Conservation (phyloP, 2,329 filamentous ascomycete species). For the Diaporthe capsici region DNA sequence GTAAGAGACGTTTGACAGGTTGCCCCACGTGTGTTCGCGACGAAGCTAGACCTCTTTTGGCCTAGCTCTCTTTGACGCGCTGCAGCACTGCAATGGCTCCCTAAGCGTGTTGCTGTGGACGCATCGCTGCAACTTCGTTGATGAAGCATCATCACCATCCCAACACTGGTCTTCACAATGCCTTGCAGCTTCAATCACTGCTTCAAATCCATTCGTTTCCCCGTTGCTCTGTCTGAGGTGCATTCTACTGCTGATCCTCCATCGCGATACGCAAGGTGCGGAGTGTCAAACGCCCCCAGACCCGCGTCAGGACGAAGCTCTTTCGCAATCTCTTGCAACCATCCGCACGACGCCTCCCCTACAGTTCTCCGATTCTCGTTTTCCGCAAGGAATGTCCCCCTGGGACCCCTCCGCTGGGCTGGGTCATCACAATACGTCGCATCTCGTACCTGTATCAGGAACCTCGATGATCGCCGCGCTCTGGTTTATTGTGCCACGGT, state of each 20-base stretch:
- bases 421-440: slow-evolving; percentile 65
- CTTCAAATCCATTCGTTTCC: slow-evolving; percentile 42
- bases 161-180: slow-evolving; percentile 45
- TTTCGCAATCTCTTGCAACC: slow-evolving; percentile 58
- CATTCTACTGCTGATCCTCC: slow-evolving; percentile 44
- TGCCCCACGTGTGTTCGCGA: background rate
- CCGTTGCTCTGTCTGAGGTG: slow-evolving; percentile 49
- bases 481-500: slow-evolving; percentile 57
- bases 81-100: background rate
- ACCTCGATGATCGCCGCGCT: slow-evolving; percentile 63
- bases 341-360: slow-evolving; percentile 80
- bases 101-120: background rate
- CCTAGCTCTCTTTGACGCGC: slow-evolving; percentile 37
- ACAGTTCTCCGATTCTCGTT: slow-evolving; percentile 84
- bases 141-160: slow-evolving; percentile 19
- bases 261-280: slow-evolving; percentile 53
- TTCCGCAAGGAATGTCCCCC: slow-evolving; percentile 77
- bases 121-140: slow-evolving; percentile 5
- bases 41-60: background rate
- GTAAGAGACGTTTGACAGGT: background rate
- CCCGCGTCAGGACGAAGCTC: slow-evolving; percentile 54
- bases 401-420: slow-evolving; percentile 58
- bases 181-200: slow-evolving; percentile 45
- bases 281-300: slow-evolving; percentile 40
- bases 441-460: slow-evolving; percentile 74